phyloP scores from a whole-genome alignment of 2,329 filamentous ascomycete species.

The Pleurostoma richardsiae region DNA sequence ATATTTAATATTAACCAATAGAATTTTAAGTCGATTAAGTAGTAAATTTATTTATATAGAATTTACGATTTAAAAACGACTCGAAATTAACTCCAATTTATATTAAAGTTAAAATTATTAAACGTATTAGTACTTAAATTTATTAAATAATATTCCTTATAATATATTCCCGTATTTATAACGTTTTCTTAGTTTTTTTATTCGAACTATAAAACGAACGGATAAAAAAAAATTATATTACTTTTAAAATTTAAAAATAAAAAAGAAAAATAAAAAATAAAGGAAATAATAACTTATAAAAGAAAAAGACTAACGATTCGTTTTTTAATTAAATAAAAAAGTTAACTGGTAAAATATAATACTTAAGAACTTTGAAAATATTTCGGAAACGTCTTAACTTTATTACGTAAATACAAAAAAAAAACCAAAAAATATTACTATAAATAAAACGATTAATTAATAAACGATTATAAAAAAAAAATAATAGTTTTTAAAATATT shows the following conservation, averaged over 20 bases:
- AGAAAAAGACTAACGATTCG: too few species aligned
- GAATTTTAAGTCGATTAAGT: background rate
- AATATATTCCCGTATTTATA: background rate
- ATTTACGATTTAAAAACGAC: background rate
- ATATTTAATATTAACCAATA: background rate
- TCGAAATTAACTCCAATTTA: background rate
- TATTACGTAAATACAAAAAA: background rate
- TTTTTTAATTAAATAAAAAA: too few species aligned
- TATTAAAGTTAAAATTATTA: background rate
- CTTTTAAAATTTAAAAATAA: too few species aligned
- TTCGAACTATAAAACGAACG: background rate
- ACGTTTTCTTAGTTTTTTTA: background rate
- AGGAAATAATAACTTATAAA: too few species aligned
- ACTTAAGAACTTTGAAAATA: too few species aligned
- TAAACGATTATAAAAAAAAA: too few species aligned
- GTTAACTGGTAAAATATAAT: too few species aligned
- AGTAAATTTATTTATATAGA: background rate
- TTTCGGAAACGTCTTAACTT: too few species aligned
- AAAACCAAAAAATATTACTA: background rate
- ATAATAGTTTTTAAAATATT: too few species aligned
- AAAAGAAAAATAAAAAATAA: too few species aligned
- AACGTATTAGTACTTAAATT: background rate
- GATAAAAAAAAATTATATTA: background rate
- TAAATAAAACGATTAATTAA: too few species aligned
- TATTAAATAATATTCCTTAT: background rate